Evolutionary conservation across 2,329 filamentous ascomycete genomes (phyloP), one percentile per base, ranked within the genome.

Genomic region (Scytalidium lignicola): DNA sequence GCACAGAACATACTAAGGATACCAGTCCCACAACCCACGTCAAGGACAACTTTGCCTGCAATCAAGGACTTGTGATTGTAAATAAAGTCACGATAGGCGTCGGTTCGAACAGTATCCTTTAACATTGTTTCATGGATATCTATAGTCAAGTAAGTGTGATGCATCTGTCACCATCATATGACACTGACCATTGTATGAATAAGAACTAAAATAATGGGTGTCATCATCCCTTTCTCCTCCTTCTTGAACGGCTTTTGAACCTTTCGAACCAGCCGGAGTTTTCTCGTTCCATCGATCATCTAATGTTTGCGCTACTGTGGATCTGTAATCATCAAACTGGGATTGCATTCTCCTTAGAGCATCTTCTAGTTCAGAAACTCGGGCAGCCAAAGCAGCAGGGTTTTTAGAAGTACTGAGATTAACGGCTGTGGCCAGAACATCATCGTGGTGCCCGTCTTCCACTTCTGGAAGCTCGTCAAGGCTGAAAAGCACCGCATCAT

Each of bases 61-160:
- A 96, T 96, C 3, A 96, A 72, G 56, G 89, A 75, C 67, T 95
- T 93, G 72, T 96, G 90, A 57, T 84, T 82, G 71, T 96, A 96
- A 62, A 96, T 90, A 65, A 96, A 96, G 69, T 97, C 90, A 42
- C 91, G 83, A 70, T 97, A 97, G 2, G 89, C 86, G 61, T 96
- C 88, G 10, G 91, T 97, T 46, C 91, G 86, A 39, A 96, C 78
- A 0, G 80, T 76, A 63, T 97, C 91, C 66, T 96, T 95, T 54
- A 97, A 78, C 91, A 97, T 97, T 7, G 87, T 90, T 65, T 96
- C 90, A 66, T 97, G 91, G 49, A 97, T 96, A 50, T 90, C 88
- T 87, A 63, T 17, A n/a, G 15, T 7, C 22, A 41, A 42, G 43
- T 57, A 49, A 56, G 48, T 41, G 40, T 37, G 20, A 28, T 29